Conservation (phyloP, 2,329 filamentous ascomycete genomes). For the Arachnopeziza araneosa region DNA sequence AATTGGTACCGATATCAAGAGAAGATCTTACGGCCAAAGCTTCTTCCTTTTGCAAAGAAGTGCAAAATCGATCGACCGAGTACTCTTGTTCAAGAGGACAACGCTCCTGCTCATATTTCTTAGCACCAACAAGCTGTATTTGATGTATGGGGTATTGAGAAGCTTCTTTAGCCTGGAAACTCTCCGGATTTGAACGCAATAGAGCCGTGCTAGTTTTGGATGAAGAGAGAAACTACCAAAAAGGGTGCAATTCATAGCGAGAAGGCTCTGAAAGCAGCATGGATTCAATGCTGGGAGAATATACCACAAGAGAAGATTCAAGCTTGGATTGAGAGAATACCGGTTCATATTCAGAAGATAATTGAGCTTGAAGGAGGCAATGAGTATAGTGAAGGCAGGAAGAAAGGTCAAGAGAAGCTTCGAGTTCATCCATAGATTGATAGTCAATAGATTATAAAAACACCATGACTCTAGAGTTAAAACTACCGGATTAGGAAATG, state of each 20-base stretch:
- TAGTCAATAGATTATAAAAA: too few species aligned
- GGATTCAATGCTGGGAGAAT: neutral
- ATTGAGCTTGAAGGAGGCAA: neutral
- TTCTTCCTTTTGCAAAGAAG: conserved; percentile 1
- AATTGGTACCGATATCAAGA: conserved; percentile 5
- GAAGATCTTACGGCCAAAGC: neutral
- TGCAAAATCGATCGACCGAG: too few species aligned
- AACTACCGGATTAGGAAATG: too few species aligned
- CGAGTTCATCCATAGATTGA: too few species aligned
- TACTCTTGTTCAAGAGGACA: too few species aligned
- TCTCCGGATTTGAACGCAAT: too few species aligned
- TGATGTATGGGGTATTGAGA: neutral
- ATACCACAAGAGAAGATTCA: neutral
- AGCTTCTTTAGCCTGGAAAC: neutral
- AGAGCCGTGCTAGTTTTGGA: conserved; percentile 1
- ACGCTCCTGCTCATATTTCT: neutral
- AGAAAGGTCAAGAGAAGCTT: neutral
- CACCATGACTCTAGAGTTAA: too few species aligned
- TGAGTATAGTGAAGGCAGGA: neutral
- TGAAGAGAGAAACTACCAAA: conserved; percentile 1
- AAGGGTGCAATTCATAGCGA: neutral
- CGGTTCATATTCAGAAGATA: neutral
- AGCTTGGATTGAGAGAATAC: neutral
- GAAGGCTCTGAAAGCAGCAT: neutral
- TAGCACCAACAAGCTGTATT: neutral